Evolutionary conservation across 176 grass and related monocot genomes (phyloP).

Genomic region (Raddia distichophylla): DNA sequence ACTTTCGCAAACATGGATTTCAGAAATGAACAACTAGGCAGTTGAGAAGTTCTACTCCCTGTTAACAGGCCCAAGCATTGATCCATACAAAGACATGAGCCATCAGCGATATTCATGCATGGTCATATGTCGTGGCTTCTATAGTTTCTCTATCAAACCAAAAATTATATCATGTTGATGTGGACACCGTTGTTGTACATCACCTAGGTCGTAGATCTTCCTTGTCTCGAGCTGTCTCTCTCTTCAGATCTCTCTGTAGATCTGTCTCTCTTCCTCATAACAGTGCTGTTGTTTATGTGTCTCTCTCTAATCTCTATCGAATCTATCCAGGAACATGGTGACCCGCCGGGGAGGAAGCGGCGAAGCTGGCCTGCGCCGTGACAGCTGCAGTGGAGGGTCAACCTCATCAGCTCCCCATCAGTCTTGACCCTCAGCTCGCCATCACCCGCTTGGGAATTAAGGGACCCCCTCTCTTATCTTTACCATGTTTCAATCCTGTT

Average conservation of each 20-base stretch:
- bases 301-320: background rate
- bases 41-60: conserved; percentile 3
- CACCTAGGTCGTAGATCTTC: background rate
- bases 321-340: background rate
- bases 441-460: background rate
- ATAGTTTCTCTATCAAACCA: conserved; percentile 8
- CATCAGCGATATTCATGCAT: background rate
- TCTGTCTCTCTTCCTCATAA: conserved; percentile 1
- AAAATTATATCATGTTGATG: background rate
- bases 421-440: background rate
- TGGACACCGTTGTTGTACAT: conserved; percentile 5
- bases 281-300: background rate
- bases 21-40: background rate
- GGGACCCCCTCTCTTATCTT: background rate
- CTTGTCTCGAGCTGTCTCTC: background rate
- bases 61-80: background rate
- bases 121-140: background rate
- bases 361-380: too few relatives aligned
- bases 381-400: conserved; percentile 1
- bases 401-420: too few relatives aligned
- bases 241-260: too few relatives aligned
- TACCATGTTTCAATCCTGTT: conserved; percentile 24
- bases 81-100: background rate
- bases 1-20: background rate
- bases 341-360: background rate